Percentiles rank a stretch among this genome's conserved stretches.
Evolutionary conservation across 495 filamentous ascomycete genomes (phyloP).

Genomic region (Trichocladium uniseriatum): DNA sequence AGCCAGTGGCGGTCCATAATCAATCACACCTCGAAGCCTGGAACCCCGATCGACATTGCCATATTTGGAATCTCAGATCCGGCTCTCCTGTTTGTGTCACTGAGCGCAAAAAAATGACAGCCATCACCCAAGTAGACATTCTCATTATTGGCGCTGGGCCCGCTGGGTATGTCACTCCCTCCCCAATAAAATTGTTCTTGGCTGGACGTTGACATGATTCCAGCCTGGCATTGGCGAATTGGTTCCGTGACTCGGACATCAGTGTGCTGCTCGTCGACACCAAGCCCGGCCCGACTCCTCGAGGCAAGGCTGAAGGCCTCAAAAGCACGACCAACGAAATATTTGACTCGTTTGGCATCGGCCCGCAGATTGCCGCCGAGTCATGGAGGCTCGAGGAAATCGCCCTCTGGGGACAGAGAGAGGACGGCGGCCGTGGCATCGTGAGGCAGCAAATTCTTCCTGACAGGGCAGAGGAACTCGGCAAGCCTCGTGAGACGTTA

Average conservation of each 20-base stretch:
- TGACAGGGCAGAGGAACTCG: conserved; percentile 14
- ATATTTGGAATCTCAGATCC: not conserved
- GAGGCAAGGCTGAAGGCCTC: conserved; percentile 15
- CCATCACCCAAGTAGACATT: conserved; percentile 31
- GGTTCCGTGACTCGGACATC: conserved; percentile 13
- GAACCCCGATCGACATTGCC: not conserved
- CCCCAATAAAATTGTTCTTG: conserved; percentile 46
- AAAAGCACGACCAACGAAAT: conserved; percentile 18
- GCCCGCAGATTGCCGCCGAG: conserved; percentile 6
- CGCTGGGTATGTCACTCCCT: conserved; percentile 44
- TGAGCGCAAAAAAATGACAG: not conserved
- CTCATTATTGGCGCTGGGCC: conserved; percentile 63
- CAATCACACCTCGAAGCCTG: not conserved
- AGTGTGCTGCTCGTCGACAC: conserved; percentile 11
- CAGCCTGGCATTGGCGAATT: conserved; percentile 13
- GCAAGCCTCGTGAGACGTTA: conserved; percentile 9
- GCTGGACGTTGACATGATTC: conserved; percentile 34
- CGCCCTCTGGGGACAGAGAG: conserved; percentile 7
- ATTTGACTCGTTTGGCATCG: conserved; percentile 15
- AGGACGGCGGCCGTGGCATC: conserved; percentile 10
- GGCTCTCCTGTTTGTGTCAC: not conserved
- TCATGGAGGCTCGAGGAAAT: conserved; percentile 19
- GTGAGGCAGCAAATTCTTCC: conserved; percentile 13
- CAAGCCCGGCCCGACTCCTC: conserved; percentile 8
- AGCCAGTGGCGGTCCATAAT: too few species aligned